Evolutionary conservation across 139 green algal species (phyloP), one percentile per base, ranked within the genome.

Genomic region (Volvox africanus): DNA sequence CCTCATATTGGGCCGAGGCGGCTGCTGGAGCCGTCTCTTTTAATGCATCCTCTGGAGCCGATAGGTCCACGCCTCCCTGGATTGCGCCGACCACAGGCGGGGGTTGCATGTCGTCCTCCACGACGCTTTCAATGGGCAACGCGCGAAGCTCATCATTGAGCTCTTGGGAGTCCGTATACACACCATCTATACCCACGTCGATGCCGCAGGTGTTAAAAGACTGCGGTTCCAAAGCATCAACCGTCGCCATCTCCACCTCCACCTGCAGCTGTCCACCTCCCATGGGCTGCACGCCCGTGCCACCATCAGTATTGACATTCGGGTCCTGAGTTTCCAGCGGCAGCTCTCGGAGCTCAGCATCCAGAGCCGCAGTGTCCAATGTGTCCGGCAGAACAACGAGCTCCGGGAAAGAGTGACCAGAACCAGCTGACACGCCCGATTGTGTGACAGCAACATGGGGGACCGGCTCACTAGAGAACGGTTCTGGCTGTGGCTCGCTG

Each of bases 141-240:
- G 80, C 80, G 5, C 80, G 44, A 16, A 86, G 80, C 44, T 55
- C 80, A 21, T 55, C 80, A n/a, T 86, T 55, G 1, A 86, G 80
- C 12, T 55, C 80, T 44, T 73, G 80, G 12, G 80, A 71, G 80
- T 73, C 50, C 22, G 30, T 24, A 19, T 84, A 84, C 36, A 32
- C 18, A 22, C 35, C 75, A 24, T 30, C 33, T 22, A 22, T 19
- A 33, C 73, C 73, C 35, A 33, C 14, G 78, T 24, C 78, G 36
- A 24, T 26, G 78, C 36, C 18, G 35, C 78, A 35, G 11, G 21
- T 68, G 1, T 35, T 30, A 21, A 79, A 79, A 16, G 78, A 84
- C 37, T 67, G 36, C 37, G 78, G 32, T 14, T 37, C 33, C 76
- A 32, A 2, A 61, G 76, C n/a, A 13, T 18, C 76, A 2, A 32